Base-by-base conservation (phyloP, 2,329 filamentous ascomycete species). In the Aspergillus texensis region DNA sequence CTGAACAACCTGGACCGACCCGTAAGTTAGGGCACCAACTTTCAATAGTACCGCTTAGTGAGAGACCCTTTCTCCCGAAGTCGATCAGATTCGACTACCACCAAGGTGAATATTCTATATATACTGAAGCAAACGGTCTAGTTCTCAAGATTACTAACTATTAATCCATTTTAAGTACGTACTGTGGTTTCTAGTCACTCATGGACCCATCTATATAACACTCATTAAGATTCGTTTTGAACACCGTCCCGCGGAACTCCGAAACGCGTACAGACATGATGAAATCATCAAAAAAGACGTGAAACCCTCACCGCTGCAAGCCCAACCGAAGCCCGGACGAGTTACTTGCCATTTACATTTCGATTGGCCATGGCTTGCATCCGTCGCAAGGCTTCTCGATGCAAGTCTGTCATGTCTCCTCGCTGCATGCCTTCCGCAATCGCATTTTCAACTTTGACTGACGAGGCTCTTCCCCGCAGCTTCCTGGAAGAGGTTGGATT, bases 371-470 rank as follows among this genome's bases (percentile, higher is more conserved):
- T 77, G 16, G 83, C 83, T 74, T 97, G 93, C 89, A 97, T 91
- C 75, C 84, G 89, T 66, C 91, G 84, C 86, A 97, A 85, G 1
- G 90, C 91, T 67, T 94, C 90, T 24, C 90, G 85, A 75, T 97
- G 94, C 26, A 89, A 85, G 53, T 91, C 90, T 58, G 91, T 82
- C 81, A 96, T 86, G 67, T 91, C 87, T 0, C 89, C 89, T 19
- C 86, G 88, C 60, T 92, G 84, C 91, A 96, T 95, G 67, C 87
- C 85, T 75, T 90, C 87, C 67, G 93, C 90, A 70, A 93, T 88
- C 43, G 84, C 84, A 57, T 85, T 85, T 16, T 91, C 88, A 6
- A 83, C 82, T 60, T 85, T 81, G 66, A 87, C 84, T 67, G 84
- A 85, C 56, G 85, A 86, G 48, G 82, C 79, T 61, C 84, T 82